Conservation (phyloP, 2,329 filamentous ascomycete species). For the Ambrosiella cleistominuta region DNA sequence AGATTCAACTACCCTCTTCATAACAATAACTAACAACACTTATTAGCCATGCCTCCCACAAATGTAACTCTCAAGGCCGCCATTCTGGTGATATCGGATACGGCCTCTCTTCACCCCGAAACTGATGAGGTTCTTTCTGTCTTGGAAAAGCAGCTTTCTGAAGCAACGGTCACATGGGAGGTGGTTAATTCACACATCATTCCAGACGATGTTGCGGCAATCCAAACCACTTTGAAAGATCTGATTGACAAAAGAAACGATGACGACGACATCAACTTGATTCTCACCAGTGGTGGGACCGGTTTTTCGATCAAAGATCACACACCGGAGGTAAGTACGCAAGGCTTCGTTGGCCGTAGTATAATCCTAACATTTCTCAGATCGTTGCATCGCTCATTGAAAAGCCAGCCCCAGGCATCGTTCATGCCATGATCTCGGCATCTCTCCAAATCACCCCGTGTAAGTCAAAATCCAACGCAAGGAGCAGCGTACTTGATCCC, state of each 20-base stretch:
- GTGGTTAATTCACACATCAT: conserved; percentile 57
- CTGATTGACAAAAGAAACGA: conserved; percentile 51
- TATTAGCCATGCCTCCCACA: not conserved
- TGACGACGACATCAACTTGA: conserved; percentile 46
- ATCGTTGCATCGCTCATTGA: conserved; percentile 65
- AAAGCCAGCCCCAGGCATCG: conserved; percentile 71
- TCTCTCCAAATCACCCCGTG: conserved; percentile 80
- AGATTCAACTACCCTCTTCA: not conserved
- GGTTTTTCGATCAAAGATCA: conserved; percentile 73
- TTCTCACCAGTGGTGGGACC: conserved; percentile 82
- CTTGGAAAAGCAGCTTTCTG: conserved; percentile 33
- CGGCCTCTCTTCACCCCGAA: conserved; percentile 60
- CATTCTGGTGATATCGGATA: conserved; percentile 80
- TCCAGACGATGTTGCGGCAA: conserved; percentile 54
- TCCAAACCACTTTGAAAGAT: conserved; percentile 51
- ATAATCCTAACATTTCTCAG: conserved; percentile 23
- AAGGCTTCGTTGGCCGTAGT: not conserved
- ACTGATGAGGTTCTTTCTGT: conserved; percentile 61
- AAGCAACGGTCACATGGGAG: conserved; percentile 42
- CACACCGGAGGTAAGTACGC: conserved; percentile 58
- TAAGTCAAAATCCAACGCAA: conserved; percentile 28
- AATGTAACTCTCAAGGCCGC: conserved; percentile 29
- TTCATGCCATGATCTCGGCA: conserved; percentile 85
- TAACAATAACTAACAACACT: not conserved
- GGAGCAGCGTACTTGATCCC: not conserved